Conservation (phyloP, 192 early-diverging fungal species). For the Thamnidium elegans region DNA sequence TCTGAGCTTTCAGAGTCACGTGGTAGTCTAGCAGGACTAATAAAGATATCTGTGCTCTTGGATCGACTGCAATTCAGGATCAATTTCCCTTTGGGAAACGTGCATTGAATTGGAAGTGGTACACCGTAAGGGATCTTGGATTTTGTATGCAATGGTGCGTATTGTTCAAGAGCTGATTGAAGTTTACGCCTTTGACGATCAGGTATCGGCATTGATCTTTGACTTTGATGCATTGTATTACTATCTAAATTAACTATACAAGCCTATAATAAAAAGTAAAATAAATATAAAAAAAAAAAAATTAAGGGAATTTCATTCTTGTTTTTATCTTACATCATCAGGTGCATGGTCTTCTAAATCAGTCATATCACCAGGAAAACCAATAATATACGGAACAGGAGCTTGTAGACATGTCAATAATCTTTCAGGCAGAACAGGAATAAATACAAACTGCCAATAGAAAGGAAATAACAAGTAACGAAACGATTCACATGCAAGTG, state of each 20-base stretch:
- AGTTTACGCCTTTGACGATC: conserved; percentile 64
- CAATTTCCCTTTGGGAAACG: conserved; percentile 57
- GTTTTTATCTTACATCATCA: conserved; percentile 54
- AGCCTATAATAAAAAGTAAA: conserved; percentile 36
- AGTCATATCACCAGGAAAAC: conserved; percentile 53
- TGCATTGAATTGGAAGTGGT: conserved; percentile 54
- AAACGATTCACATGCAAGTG: conserved; percentile 61
- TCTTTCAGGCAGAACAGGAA: conserved; percentile 67
- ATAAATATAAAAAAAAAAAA: neutral
- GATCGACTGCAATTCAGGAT: conserved; percentile 41
- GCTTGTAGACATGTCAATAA: conserved; percentile 59
- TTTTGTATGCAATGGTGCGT: conserved; percentile 41
- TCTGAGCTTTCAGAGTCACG: conserved; percentile 22
- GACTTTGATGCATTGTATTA: conserved; percentile 49
- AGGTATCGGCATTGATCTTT: conserved; percentile 50
- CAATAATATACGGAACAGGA: conserved; percentile 78
- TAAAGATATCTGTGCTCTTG: conserved; percentile 20
- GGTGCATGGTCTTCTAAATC: conserved; percentile 54
- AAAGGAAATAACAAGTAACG: conserved; percentile 67
- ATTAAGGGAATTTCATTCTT: neutral
- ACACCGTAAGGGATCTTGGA: conserved; percentile 46
- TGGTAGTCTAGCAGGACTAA: conserved; percentile 19
- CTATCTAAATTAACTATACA: conserved; percentile 72
- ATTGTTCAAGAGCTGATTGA: conserved; percentile 53
- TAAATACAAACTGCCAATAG: conserved; percentile 76